phyloP scores from a whole-genome alignment of 805 yeast genomes.

The Torulaspora delbrueckii region DNA sequence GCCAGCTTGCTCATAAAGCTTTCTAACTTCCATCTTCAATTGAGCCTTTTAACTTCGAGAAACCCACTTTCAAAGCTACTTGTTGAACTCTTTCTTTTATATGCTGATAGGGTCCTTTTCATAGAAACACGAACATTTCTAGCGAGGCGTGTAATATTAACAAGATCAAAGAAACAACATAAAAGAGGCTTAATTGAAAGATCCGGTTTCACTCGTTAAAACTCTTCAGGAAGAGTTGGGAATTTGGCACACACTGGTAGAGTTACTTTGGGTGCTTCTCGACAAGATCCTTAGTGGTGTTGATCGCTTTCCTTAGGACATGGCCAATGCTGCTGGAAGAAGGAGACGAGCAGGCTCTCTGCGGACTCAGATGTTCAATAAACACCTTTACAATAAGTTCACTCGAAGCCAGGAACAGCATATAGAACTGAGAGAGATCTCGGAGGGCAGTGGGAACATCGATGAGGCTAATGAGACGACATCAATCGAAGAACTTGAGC shows the following conservation, averaged over 20 bases:
- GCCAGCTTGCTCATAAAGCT: slow-evolving; percentile 42
- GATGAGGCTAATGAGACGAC: slow-evolving; percentile 6
- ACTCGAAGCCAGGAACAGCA: slow-evolving; percentile 14
- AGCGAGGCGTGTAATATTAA: slow-evolving; percentile 3
- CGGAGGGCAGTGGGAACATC: slow-evolving; percentile 6
- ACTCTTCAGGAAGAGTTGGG: neutral
- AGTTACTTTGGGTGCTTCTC: neutral
- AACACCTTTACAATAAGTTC: slow-evolving; percentile 29
- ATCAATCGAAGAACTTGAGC: slow-evolving; percentile 8
- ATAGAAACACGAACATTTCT: slow-evolving; percentile 1
- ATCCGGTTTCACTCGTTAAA: neutral
- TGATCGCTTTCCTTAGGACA: neutral
- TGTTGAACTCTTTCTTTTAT: neutral
- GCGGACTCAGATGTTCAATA: slow-evolving; percentile 35
- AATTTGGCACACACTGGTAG: neutral
- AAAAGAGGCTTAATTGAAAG: neutral
- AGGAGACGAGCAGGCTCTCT: slow-evolving; percentile 32
- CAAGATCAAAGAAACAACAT: neutral
- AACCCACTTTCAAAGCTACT: neutral
- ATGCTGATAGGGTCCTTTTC: slow-evolving; percentile 5
- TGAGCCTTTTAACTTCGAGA: neutral
- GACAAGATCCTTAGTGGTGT: neutral
- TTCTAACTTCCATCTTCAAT: slow-evolving; percentile 17
- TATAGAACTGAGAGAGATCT: slow-evolving; percentile 15
- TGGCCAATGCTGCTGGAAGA: slow-evolving; percentile 10